Evolutionary conservation across 306 rosid species (phyloP).

Genomic region (Luffa acutangula): DNA sequence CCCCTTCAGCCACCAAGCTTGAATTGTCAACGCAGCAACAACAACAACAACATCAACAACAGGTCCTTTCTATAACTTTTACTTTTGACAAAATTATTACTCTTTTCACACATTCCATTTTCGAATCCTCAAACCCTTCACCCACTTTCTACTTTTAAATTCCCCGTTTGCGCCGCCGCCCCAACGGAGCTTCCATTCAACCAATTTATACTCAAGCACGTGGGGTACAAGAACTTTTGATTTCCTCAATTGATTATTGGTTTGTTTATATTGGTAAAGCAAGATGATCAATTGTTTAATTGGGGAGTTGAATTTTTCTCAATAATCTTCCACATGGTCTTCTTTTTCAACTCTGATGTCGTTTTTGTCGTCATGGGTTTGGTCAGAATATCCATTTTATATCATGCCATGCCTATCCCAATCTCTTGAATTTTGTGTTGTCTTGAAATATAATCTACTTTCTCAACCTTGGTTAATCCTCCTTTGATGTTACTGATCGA

Average conservation of each 20-base stretch:
- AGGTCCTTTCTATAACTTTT: background rate
- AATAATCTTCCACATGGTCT: background rate
- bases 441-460: background rate
- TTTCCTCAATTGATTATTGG: background rate
- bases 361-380: background rate
- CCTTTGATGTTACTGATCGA: background rate
- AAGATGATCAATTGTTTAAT: background rate
- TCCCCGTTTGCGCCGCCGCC: background rate
- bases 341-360: background rate
- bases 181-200: background rate
- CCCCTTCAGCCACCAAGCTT: background rate
- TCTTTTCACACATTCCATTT: background rate
- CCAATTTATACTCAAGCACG: background rate
- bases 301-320: background rate
- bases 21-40: background rate
- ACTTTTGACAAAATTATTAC: background rate
- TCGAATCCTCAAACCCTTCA: background rate
- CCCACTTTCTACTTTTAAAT: background rate
- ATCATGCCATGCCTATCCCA: background rate
- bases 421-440: background rate
- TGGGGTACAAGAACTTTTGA: background rate
- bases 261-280: background rate
- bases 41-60: no score
- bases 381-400: background rate
- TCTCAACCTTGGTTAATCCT: background rate